Conservation (phyloP, 331 rosid species). For the Spiraea crenata region DNA sequence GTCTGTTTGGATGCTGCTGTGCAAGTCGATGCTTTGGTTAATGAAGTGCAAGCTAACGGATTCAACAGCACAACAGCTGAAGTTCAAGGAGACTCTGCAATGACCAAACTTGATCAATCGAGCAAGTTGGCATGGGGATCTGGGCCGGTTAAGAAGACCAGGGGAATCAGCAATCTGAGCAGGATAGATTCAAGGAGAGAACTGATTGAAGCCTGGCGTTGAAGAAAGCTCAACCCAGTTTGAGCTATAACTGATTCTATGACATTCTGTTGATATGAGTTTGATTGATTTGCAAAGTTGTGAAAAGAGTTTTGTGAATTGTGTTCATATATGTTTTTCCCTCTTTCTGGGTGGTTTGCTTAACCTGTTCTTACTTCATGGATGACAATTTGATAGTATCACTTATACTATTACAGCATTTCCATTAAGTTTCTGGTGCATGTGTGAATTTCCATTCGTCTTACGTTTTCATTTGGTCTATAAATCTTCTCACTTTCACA, state of each 20-base stretch:
- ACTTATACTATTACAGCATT: constrained; percentile 22
- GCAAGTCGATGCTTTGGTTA: neutral
- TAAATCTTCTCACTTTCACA: too few species aligned
- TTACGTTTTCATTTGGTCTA: neutral
- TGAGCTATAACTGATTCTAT: constrained; percentile 32
- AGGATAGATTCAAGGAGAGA: constrained; percentile 47
- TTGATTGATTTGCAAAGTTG: constrained; percentile 35
- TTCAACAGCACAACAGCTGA: neutral
- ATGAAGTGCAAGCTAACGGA: too few species aligned
- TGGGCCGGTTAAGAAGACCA: too few species aligned
- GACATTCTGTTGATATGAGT: constrained; percentile 32
- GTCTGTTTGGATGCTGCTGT: constrained; percentile 44
- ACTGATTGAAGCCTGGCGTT: constrained; percentile 65
- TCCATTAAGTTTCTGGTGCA: constrained; percentile 21
- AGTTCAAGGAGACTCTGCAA: constrained; percentile 35
- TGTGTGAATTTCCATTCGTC: neutral
- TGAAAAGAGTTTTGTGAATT: constrained; percentile 40
- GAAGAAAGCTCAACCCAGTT: constrained; percentile 25
- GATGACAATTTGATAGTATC: constrained; percentile 20
- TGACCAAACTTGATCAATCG: constrained; percentile 44
- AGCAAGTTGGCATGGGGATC: constrained; percentile 27
- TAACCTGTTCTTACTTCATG: constrained; percentile 39
- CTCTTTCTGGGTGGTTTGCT: constrained; percentile 30
- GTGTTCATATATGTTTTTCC: constrained; percentile 30
- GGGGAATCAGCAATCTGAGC: constrained; percentile 34